Evolutionary conservation across 768 basidiomycete species (phyloP), one percentile per base, ranked within the genome.

Genomic region (Macrolepiota fuliginosa): DNA sequence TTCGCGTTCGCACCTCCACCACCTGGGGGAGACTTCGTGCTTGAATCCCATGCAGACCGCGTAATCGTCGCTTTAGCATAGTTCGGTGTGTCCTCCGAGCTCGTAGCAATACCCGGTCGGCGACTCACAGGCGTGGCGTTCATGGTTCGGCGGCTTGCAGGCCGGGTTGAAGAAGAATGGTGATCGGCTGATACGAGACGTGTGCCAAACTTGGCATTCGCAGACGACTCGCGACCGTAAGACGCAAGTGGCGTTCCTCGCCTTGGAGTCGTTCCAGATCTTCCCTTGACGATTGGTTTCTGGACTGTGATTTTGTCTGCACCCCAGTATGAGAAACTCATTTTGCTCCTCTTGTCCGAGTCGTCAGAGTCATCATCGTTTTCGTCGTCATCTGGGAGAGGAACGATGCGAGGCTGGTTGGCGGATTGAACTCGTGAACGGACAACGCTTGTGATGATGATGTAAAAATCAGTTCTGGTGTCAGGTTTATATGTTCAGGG

Each of bases 321-420:
- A 25, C 92, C 92, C 91, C 92, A 94, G 70, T 94, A 95, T 4
- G 91, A 93, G 75, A 94, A 94, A 77, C 90, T 91, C 92, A 94
- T 93, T 73, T 93, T 94, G 79, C 88, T 91, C 78, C 92, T 91
- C 76, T 88, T 85, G 72, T 93, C 92, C 11, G 91, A 93, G 67
- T 93, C 90, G 66, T 91, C 90, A 3, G 92, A 92, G 29, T 92
- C 90, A 22, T 70, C 74, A 17, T 68, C 83, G 17, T 73, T 80
- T 59, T 84, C 80, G 61, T 88, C 81, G 52, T 88, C 88, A 59
- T 86, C 84, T 27, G 88, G 88, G 67, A 89, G 77, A 39, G 90
- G 88, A 32, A 90, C 79, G 58, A 90, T 83, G 70, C 80, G 79
- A 19, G 92, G 88, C 67, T 87, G 84, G 59, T 67, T 73, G 45